Evolutionary conservation across 129 eudicot genomes (phyloP), one percentile per base, ranked within the genome.

Genomic region (Flaveria ramosissima): DNA sequence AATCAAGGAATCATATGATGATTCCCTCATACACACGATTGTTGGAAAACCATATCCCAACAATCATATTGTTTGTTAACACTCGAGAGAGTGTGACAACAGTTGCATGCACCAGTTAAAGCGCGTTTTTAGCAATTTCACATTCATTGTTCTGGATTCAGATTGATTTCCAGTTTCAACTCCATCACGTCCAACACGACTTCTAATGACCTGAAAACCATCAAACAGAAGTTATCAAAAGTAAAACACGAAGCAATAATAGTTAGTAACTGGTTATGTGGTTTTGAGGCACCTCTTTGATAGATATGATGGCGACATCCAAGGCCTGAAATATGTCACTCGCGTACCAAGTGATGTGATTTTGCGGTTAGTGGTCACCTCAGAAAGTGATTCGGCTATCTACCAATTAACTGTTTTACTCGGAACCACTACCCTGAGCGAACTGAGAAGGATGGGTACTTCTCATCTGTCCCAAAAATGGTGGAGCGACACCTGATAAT

Each of bases 191-290:
- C 86, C 81, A 79, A 41, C 36, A 30, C 8, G 81, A 83, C 85
- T 81, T 80, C 79, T 47, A 81, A 74, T 85, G 86, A 85, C 92
- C 92, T 88, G 88, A 61, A 59, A 71, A 19, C 15, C 77, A 56
- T 15, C 23, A 20, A 46, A 41, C 20, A 27, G 21, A 60, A 74
- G 42, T 64, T 20, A 74, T 36, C 48, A 50, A 42, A 36, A 45
- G 53, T 60, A 61, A 30, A 78, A 62, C 66, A 61, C 46, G 9
- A 10, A 23, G 20, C 19, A 2, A 20, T 23, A 14, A n/a, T 10
- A 50, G 36, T 46, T 48, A 1, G 75, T 14, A 7, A 36, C n/a
- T 14, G n/a, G 36, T 30, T 30, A 4, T 30, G 36, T 30, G 36
- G 36, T 30, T 30, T 30, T 30, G 6, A 30, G 36, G 4, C 36